A percentile compares a stretch with the other conserved stretches of the same genome.
Conservation (phyloP, 768 basidiomycete genomes). For the Mycena floridula region DNA sequence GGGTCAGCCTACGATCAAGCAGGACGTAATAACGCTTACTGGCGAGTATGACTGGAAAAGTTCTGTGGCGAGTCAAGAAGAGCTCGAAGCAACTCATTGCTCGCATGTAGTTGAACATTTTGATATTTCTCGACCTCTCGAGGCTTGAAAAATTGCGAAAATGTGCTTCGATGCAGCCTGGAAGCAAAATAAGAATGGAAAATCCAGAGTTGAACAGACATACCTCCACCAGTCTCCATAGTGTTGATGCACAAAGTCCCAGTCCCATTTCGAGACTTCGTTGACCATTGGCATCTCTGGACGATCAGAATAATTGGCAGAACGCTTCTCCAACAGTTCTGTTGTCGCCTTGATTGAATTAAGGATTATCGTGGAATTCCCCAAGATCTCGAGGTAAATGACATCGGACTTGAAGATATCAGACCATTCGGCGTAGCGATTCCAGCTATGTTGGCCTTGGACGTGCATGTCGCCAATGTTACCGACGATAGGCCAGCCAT, state of each 20-base stretch:
- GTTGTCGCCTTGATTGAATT: slow-evolving; percentile 26
- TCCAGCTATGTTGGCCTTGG: slow-evolving; percentile 24
- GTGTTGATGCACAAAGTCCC: slow-evolving; percentile 9
- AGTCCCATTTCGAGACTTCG: slow-evolving; percentile 11
- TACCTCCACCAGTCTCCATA: slow-evolving; percentile 12
- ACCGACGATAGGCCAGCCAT: slow-evolving; percentile 29
- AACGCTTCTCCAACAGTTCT: slow-evolving; percentile 31
- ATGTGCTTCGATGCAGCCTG: slow-evolving; percentile 21
- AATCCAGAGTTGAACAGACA: neutral
- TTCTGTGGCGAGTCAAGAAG: slow-evolving; percentile 20
- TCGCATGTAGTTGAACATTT: slow-evolving; percentile 17
- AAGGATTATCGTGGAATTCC: slow-evolving; percentile 26
- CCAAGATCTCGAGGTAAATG: slow-evolving; percentile 22
- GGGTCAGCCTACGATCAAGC: neutral
- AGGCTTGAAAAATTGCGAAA: slow-evolving; percentile 31
- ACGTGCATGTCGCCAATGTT: slow-evolving; percentile 30
- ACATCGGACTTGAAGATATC: slow-evolving; percentile 23
- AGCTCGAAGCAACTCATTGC: slow-evolving; percentile 17
- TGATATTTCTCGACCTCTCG: slow-evolving; percentile 20
- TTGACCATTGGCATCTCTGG: slow-evolving; percentile 13
- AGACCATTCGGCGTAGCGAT: slow-evolving; percentile 29
- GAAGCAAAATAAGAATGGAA: neutral
- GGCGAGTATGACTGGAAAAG: slow-evolving; percentile 21
- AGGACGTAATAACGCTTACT: slow-evolving; percentile 14
- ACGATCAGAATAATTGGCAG: slow-evolving; percentile 30